Percentiles rank a stretch among this genome's conserved stretches.
These are phyloP conservation scores for Skeletonema potamos DNA, from an alignment of 108 stramenopile genomes.

Conservation along the genomic window DNA sequence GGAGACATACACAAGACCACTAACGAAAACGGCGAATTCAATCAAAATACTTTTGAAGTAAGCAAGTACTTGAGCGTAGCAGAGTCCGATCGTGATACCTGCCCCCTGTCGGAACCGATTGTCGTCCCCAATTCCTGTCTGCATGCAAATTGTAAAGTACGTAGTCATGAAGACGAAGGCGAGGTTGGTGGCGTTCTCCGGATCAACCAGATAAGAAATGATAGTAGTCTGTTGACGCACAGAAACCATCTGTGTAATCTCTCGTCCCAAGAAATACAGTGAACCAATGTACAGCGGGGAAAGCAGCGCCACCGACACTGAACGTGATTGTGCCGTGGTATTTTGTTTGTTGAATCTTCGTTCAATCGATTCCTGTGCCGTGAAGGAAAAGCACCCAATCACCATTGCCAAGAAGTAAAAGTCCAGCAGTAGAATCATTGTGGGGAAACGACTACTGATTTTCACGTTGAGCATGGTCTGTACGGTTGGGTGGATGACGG, in stretches of 20 bases:
- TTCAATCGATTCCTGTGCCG: conserved; percentile 17
- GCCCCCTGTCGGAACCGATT: conserved; percentile 58
- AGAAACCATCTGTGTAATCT: conserved; percentile 59
- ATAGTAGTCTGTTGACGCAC: conserved; percentile 50
- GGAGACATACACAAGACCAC: conserved; percentile 71
- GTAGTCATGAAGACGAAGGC: conserved; percentile 64
- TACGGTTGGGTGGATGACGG: conserved; percentile 71
- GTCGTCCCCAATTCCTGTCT: conserved; percentile 31
- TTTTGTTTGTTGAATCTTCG: conserved; percentile 27
- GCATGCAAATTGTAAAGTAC: conserved; percentile 70
- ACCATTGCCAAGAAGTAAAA: conserved; percentile 56
- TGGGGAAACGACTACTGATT: conserved; percentile 76
- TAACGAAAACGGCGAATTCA: conserved; percentile 86
- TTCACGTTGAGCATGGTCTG: conserved; percentile 73
- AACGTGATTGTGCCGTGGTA: background rate
- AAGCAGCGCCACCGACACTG: conserved; percentile 11
- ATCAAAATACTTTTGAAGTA: conserved; percentile 77
- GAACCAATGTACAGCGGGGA: conserved; percentile 58
- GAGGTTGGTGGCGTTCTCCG: conserved; percentile 74
- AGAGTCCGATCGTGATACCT: conserved; percentile 66
- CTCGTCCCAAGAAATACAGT: conserved; percentile 70
- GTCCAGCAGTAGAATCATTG: conserved; percentile 76
- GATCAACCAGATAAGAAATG: conserved; percentile 56
- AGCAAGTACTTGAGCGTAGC: conserved; percentile 70
- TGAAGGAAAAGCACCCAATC: conserved; percentile 53